A percentile compares a stretch with the other conserved stretches of the same genome.
Conservation (phyloP, 176 grass and related monocot genomes). For the Oryza meridionalis region DNA sequence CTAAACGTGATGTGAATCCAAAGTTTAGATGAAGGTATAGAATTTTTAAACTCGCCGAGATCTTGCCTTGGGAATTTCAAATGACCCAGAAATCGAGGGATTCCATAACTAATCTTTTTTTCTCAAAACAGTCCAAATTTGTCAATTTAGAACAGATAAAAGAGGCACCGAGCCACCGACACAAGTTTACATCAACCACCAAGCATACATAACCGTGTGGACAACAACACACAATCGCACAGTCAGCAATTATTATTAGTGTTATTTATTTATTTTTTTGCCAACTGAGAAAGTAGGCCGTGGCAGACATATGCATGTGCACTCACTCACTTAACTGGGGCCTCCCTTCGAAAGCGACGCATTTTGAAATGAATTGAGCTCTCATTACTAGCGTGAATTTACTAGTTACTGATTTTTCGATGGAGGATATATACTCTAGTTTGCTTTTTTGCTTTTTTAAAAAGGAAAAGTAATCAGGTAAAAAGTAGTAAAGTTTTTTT, state of each 20-base stretch:
- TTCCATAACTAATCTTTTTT: background rate
- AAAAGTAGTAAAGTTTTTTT: too few species aligned
- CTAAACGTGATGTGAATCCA: background rate
- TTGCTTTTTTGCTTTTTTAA: background rate
- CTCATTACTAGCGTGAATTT: too few species aligned
- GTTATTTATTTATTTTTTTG: background rate
- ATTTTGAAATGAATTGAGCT: background rate
- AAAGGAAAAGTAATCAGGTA: background rate
- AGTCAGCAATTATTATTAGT: conserved; percentile 11
- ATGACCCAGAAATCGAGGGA: background rate
- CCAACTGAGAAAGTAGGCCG: background rate
- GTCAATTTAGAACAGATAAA: background rate
- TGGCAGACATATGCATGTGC: conserved; percentile 35
- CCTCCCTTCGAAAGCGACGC: background rate
- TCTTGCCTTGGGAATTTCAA: conserved; percentile 28
- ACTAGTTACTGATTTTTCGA: too few species aligned
- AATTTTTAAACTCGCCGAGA: background rate
- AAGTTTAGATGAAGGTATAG: background rate
- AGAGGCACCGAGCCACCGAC: background rate
- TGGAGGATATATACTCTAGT: too few species aligned
- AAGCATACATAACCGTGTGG: background rate
- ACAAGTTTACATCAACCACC: background rate
- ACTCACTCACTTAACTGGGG: background rate
- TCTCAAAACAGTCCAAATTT: background rate
- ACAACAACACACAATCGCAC: conserved; percentile 21